Conservation (phyloP, 306 rosid genomes). For the Astragalus membranaceus region DNA sequence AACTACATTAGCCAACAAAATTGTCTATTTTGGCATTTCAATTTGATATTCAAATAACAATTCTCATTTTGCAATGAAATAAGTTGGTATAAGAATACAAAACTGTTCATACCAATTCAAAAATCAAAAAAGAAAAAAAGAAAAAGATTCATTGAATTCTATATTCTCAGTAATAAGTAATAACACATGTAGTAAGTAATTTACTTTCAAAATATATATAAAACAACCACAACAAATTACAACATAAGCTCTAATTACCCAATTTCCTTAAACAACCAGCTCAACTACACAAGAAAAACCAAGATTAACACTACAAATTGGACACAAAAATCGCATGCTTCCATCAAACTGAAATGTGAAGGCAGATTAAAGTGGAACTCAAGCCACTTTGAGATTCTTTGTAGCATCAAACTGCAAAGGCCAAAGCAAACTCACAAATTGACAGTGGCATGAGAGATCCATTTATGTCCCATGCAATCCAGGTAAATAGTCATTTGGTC, state of each 20-base stretch:
- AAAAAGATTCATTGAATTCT: neutral
- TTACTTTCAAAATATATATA: slow-evolving; percentile 5
- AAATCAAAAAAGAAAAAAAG: neutral
- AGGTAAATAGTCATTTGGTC: neutral
- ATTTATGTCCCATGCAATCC: slow-evolving; percentile 43
- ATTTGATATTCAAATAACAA: too few relatives aligned
- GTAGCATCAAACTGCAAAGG: slow-evolving; percentile 29
- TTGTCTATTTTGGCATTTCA: too few relatives aligned
- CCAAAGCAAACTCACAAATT: slow-evolving; percentile 30
- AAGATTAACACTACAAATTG: slow-evolving; percentile 12
- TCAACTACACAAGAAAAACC: slow-evolving; percentile 20
- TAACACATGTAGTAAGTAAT: neutral
- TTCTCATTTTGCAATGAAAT: neutral
- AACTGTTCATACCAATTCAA: neutral
- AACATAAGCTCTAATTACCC: slow-evolving; percentile 14
- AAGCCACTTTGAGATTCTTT: slow-evolving; percentile 21
- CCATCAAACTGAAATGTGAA: slow-evolving; percentile 35
- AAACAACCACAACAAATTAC: neutral
- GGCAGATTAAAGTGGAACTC: slow-evolving; percentile 28
- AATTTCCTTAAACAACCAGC: slow-evolving; percentile 18
- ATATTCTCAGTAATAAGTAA: neutral
- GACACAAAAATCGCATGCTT: slow-evolving; percentile 25
- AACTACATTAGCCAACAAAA: too few relatives aligned
- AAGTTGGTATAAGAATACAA: neutral
- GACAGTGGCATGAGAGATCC: slow-evolving; percentile 28